Evolutionary conservation across 2,329 filamentous ascomycete species (phyloP).

Genomic region (Colletotrichum coccodes): DNA sequence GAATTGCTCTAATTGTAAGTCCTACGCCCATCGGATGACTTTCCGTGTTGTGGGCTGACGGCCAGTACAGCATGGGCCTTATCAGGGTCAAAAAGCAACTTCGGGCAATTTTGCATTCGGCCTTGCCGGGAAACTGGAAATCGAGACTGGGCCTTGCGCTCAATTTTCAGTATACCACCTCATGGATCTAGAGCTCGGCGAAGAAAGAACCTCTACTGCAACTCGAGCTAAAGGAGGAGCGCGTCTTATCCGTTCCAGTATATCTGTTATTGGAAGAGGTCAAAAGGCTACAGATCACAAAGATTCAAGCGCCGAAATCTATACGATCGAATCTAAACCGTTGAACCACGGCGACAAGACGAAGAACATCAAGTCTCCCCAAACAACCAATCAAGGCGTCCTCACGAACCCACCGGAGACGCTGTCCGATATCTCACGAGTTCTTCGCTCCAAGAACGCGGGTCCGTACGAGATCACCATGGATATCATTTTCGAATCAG

Average conservation of each 20-base stretch:
- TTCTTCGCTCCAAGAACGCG: conserved; percentile 61
- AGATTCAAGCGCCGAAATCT: background rate
- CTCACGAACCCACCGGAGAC: background rate
- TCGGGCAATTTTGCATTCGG: conserved; percentile 57
- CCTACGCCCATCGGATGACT: background rate
- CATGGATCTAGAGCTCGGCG: conserved; percentile 48
- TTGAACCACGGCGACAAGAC: too few relatives aligned
- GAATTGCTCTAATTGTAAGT: conserved; percentile 40
- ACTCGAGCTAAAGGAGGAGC: too few relatives aligned
- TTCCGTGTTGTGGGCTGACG: background rate
- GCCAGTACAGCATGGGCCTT: conserved; percentile 51
- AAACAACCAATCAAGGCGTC: too few relatives aligned
- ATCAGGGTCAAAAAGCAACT: conserved; percentile 61
- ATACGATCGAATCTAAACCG: background rate
- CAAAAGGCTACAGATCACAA: rapidly evolving
- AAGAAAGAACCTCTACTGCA: conserved; percentile 34
- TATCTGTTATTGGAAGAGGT: background rate
- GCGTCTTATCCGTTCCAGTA: background rate
- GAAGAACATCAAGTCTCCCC: background rate
- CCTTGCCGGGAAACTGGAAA: conserved; percentile 41
- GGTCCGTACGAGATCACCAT: conserved; percentile 63
- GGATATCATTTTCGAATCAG: conserved; percentile 58
- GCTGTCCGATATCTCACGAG: conserved; percentile 47
- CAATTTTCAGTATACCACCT: conserved; percentile 61
- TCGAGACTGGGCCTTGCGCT: conserved; percentile 44